Percentiles rank a stretch among this genome's conserved stretches.
Conservation (phyloP, 2,329 filamentous ascomycete species). For the Colletotrichum sidae region DNA sequence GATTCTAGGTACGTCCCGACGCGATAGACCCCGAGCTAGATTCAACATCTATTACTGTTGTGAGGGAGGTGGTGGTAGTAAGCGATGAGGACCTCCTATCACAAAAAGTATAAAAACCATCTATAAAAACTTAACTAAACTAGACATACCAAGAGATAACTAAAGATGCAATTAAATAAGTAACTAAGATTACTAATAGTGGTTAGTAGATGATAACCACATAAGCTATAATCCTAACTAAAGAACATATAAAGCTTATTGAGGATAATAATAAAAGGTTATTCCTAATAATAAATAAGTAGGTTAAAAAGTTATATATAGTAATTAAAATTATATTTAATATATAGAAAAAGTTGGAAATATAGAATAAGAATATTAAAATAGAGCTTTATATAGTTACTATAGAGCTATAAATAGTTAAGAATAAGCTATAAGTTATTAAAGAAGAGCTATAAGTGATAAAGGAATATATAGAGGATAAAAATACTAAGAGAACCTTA, state of each 20-base stretch:
- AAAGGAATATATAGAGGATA: too few relatives aligned
- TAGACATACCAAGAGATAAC: neutral
- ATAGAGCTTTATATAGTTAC: too few relatives aligned
- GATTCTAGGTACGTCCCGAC: neutral
- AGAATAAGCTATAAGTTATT: too few relatives aligned
- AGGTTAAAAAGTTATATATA: too few relatives aligned
- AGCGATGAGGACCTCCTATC: conserved; percentile 5
- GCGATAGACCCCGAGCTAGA: conserved; percentile 10
- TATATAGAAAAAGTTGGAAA: too few relatives aligned
- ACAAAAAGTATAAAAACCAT: conserved; percentile 1
- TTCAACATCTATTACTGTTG: neutral
- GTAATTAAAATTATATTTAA: too few relatives aligned
- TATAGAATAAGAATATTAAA: too few relatives aligned
- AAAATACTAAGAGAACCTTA: too few relatives aligned
- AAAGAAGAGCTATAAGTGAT: too few relatives aligned
- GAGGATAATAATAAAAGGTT: too few relatives aligned
- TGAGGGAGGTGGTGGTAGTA: neutral
- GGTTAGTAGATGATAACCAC: neutral
- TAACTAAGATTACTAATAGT: neutral
- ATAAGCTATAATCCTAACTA: neutral
- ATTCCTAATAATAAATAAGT: too few relatives aligned
- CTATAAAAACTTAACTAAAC: conserved; percentile 3
- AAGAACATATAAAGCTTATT: conserved; percentile 2
- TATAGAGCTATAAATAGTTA: too few relatives aligned
- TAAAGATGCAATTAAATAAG: neutral